A percentile compares a stretch with the other conserved stretches of the same genome.
Conservation (phyloP, 371 early-diverging fungal genomes). For the Globomyces sp. region DNA sequence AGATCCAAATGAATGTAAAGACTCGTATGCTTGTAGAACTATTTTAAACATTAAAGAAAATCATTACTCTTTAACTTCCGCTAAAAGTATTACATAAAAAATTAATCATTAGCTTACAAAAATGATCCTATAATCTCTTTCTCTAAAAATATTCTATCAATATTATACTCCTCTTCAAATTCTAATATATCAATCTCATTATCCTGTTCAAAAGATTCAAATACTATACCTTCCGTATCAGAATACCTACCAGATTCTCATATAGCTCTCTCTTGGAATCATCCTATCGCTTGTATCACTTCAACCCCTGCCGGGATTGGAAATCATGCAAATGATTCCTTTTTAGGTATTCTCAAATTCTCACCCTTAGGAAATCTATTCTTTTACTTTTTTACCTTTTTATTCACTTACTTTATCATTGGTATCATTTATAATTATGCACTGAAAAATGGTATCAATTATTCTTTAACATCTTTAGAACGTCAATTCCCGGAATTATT, state of each 20-base stretch:
- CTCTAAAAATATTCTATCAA: neutral
- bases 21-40: neutral
- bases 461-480: neutral
- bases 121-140: neutral
- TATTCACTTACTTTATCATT: slow-evolving; percentile 7
- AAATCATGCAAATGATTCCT: too few species aligned
- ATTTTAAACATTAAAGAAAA: neutral
- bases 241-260: too few species aligned
- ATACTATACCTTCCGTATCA: too few species aligned
- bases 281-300: too few species aligned
- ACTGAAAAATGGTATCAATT: neutral
- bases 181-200: too few species aligned
- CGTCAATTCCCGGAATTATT: neutral
- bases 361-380: neutral
- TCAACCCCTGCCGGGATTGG: too few species aligned
- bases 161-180: too few species aligned
- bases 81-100: neutral
- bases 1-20: neutral
- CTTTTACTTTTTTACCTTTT: neutral
- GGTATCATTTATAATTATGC: neutral
- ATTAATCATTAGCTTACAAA: neutral
- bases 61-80: neutral
- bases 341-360: too few species aligned
- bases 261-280: too few species aligned
- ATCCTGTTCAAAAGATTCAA: too few species aligned